A percentile compares a stretch with the other conserved stretches of the same genome.
These are phyloP conservation scores for Selenicereus undatus DNA, from an alignment of 148 eudicot genomes.

Conservation along the genomic window DNA sequence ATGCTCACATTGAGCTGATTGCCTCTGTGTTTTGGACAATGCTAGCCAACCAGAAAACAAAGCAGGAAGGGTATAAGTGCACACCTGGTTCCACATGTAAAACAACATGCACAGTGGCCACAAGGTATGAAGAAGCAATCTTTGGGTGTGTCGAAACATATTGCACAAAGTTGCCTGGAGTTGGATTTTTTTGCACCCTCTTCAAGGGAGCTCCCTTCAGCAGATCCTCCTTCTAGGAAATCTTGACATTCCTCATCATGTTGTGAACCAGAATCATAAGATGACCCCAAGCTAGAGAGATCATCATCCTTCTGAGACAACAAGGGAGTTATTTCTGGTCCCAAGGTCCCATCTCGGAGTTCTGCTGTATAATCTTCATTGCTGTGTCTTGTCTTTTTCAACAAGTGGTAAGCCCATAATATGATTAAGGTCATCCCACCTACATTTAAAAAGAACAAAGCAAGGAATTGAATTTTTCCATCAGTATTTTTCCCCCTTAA, in stretches of 20 bases:
- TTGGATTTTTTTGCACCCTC: conserved; percentile 41
- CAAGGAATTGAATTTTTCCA: background rate
- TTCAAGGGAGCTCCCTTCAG: conserved; percentile 35
- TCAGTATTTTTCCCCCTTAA: background rate
- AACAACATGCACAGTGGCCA: conserved; percentile 82
- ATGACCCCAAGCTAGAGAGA: conserved; percentile 65
- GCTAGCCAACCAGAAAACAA: background rate
- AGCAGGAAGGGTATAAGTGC: conserved; percentile 8
- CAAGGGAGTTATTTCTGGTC: conserved; percentile 54
- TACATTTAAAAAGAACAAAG: conserved; percentile 20
- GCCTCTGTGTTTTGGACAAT: background rate
- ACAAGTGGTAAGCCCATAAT: conserved; percentile 39
- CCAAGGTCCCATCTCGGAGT: conserved; percentile 30
- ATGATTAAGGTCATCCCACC: conserved; percentile 57
- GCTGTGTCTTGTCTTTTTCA: conserved; percentile 33
- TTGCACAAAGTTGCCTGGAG: conserved; percentile 57
- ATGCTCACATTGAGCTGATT: background rate
- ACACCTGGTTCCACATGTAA: conserved; percentile 69
- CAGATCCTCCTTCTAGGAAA: conserved; percentile 29
- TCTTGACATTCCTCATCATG: conserved; percentile 57
- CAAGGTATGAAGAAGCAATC: conserved; percentile 93
- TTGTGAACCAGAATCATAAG: conserved; percentile 61
- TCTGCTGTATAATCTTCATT: conserved; percentile 32
- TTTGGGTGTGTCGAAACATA: conserved; percentile 81
- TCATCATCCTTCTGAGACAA: conserved; percentile 67